These are phyloP conservation scores for Prototheca wickerhamii DNA, from an alignment of 163 green algal species.

Conservation along the genomic window DNA sequence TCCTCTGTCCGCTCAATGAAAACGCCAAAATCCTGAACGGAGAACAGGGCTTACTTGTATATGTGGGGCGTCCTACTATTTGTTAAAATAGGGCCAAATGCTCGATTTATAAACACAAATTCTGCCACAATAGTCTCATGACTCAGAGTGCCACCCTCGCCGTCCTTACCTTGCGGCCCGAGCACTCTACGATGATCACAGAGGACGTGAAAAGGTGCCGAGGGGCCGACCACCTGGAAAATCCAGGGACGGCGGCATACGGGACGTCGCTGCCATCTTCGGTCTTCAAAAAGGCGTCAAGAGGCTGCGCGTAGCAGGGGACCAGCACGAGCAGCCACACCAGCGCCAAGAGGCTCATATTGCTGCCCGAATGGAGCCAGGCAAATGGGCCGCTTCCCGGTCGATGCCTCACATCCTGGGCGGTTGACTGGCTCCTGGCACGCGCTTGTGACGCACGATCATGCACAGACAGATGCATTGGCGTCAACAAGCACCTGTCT, in stretches of 20 bases:
- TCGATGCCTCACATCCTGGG: no score
- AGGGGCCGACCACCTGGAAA: constrained; percentile 17
- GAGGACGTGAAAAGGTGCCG: constrained; percentile 30
- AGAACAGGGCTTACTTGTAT: neutral
- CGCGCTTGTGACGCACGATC: no score
- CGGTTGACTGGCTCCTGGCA: no score
- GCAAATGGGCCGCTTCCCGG: no score
- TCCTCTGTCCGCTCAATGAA: constrained; percentile 14
- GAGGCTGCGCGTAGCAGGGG: neutral
- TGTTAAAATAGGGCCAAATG: constrained; percentile 29
- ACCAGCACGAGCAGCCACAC: no score
- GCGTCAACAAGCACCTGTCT: no score
- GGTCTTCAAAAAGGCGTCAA: constrained; percentile 5
- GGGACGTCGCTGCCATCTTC: constrained; percentile 22
- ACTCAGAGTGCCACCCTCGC: neutral
- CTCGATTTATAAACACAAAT: constrained; percentile 5
- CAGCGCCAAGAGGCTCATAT: no score
- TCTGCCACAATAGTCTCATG: neutral
- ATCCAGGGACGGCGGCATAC: constrained; percentile 14
- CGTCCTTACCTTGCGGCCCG: constrained; percentile 17
- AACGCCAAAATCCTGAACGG: constrained; percentile 23
- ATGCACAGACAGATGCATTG: no score
- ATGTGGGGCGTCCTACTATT: no score
- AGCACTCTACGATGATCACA: constrained; percentile 28
- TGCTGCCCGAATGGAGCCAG: no score